Percentiles rank a stretch among this genome's conserved stretches.
These are phyloP conservation scores for Panicum miliaceum DNA, from an alignment of 176 grass and related monocot species.

Conservation along the genomic window DNA sequence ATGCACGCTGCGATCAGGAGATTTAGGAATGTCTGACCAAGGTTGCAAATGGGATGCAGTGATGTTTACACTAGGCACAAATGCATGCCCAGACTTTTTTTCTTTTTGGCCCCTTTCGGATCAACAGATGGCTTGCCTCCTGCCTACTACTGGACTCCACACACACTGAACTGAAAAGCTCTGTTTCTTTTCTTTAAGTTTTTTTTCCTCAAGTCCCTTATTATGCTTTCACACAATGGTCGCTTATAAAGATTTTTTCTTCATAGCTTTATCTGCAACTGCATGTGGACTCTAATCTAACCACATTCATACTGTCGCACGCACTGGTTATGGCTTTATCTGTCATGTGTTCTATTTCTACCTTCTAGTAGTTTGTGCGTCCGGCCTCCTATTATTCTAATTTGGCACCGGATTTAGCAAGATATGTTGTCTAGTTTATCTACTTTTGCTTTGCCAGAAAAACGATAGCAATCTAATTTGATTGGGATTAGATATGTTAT, in stretches of 20 bases:
- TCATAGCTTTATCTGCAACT: not conserved
- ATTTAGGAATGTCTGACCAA: not conserved
- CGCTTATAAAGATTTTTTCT: not conserved
- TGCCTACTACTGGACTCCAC: slow-evolving; percentile 8
- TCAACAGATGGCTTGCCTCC: not conserved
- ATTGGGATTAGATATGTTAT: not conserved
- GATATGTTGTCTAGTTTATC: not conserved
- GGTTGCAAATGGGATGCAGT: not conserved
- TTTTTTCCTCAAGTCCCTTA: no score
- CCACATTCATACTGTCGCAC: not conserved
- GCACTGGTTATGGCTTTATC: no score
- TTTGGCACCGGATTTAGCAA: not conserved
- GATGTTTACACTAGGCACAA: slow-evolving; percentile 10
- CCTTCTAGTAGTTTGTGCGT: not conserved
- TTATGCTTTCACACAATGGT: not conserved
- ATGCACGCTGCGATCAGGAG: not conserved
- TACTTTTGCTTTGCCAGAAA: not conserved
- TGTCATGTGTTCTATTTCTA: not conserved
- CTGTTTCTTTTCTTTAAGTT: not conserved
- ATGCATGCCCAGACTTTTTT: not conserved
- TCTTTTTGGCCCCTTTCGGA: not conserved
- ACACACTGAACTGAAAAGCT: not conserved
- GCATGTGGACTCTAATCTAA: not conserved
- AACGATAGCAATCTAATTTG: not conserved
- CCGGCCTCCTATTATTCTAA: no score